These are phyloP conservation scores for Pachyrhizus erosus DNA, from an alignment of 306 rosid species.

Conservation along the genomic window DNA sequence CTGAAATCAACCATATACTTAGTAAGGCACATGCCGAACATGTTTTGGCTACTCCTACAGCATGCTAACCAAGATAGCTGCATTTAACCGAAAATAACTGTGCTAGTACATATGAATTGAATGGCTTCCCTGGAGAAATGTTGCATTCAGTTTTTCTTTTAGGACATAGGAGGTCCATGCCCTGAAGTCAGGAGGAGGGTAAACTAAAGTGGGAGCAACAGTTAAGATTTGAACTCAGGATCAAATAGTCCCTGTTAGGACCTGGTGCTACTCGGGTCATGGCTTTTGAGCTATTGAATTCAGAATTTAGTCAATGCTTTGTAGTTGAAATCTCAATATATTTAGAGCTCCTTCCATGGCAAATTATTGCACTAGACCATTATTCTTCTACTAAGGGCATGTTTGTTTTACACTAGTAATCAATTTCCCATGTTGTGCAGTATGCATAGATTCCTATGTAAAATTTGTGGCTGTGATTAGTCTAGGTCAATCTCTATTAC, in stretches of 20 bases:
- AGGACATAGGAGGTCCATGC: not conserved
- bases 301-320: conserved; percentile 8
- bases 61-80: not conserved
- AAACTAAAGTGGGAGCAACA: not conserved
- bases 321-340: conserved; percentile 19
- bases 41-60: conserved; percentile 13
- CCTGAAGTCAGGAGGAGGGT: not conserved
- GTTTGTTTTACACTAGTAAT: not conserved
- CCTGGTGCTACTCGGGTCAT: not conserved
- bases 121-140: not conserved
- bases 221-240: not conserved
- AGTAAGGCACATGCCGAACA: conserved; percentile 8
- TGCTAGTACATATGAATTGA: conserved; percentile 13
- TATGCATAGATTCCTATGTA: not conserved
- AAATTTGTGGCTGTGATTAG: not conserved
- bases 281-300: not conserved
- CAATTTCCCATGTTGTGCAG: not conserved
- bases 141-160: not conserved
- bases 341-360: conserved; percentile 15
- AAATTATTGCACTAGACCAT: conserved; percentile 8
- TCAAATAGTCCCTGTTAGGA: not conserved
- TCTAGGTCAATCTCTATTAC: not conserved
- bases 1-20: conserved; percentile 12
- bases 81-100: conserved; percentile 3
- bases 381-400: not conserved